Conservation (phyloP, 2,329 filamentous ascomycete species). For the Hypomyces rosellus region DNA sequence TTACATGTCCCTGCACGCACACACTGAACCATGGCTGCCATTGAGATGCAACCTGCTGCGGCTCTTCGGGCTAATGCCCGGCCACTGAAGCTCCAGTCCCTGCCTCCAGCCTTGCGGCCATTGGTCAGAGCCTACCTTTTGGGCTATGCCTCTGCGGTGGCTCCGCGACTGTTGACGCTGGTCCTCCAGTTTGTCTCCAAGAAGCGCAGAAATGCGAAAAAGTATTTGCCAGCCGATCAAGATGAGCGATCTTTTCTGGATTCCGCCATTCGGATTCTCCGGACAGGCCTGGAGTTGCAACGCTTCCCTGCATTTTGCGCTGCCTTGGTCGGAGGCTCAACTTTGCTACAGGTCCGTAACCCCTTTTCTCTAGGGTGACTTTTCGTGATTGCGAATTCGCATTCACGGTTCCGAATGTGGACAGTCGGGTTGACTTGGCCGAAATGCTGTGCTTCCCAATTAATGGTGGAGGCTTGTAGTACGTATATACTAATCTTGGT, state of each 20-base stretch:
- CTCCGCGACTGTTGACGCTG: constrained; percentile 49
- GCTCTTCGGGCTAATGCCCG: constrained; percentile 6
- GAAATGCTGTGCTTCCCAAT: not conserved
- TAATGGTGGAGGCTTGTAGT: not conserved
- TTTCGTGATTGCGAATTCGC: not conserved
- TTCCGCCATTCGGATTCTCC: constrained; percentile 36
- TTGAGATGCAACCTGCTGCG: constrained; percentile 7
- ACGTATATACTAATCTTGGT: constrained; percentile 3
- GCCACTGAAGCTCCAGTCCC: constrained; percentile 18
- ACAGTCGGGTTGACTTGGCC: not conserved
- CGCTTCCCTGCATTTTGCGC: constrained; percentile 60
- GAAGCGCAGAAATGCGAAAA: constrained; percentile 23
- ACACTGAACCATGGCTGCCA: not conserved
- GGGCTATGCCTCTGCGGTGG: constrained; percentile 54
- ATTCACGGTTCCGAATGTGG: not conserved
- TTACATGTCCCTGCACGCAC: too few relatives aligned
- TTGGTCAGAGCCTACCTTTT: constrained; percentile 53
- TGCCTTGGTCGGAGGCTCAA: constrained; percentile 52
- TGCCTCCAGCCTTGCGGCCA: constrained; percentile 49
- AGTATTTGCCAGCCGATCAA: constrained; percentile 22
- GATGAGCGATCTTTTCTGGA: constrained; percentile 26
- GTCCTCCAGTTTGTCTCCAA: constrained; percentile 44
- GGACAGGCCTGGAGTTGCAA: constrained; percentile 45
- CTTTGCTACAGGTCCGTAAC: constrained; percentile 49
- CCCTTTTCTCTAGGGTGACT: not conserved